Evolutionary conservation across 1,284 basidiomycete species (phyloP).

Genomic region (Acaromyces ingoldii): DNA sequence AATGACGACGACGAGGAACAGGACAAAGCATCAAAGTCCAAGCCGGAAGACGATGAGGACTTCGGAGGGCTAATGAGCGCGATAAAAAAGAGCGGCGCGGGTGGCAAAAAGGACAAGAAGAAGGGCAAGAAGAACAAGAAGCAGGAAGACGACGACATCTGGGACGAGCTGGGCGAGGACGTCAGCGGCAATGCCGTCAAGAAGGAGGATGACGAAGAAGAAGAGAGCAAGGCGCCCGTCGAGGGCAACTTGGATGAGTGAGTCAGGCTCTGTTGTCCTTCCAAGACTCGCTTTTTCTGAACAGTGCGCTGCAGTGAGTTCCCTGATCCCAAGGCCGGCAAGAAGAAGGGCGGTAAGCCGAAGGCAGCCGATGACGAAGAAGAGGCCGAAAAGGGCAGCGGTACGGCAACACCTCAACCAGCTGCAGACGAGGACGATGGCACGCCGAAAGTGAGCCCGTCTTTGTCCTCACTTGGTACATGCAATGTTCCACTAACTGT

Average conservation of each 20-base stretch:
- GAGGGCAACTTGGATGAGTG: slow-evolving; percentile 24
- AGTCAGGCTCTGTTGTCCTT: slow-evolving; percentile 3
- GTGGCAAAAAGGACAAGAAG: slow-evolving; percentile 27
- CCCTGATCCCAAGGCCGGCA: slow-evolving; percentile 23
- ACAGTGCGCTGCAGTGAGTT: slow-evolving; percentile 24
- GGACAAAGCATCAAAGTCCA: neutral
- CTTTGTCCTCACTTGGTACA: too few relatives aligned
- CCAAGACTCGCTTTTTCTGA: neutral
- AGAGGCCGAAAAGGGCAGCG: slow-evolving; percentile 18
- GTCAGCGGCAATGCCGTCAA: slow-evolving; percentile 25
- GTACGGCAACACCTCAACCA: slow-evolving; percentile 1
- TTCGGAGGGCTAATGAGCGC: slow-evolving; percentile 35
- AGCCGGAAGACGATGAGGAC: slow-evolving; percentile 32
- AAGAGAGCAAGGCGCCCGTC: slow-evolving; percentile 26
- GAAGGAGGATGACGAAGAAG: slow-evolving; percentile 9
- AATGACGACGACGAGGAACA: slow-evolving; percentile 4
- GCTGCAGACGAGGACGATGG: slow-evolving; percentile 11
- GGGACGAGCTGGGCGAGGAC: slow-evolving; percentile 42
- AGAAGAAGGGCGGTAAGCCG: slow-evolving; percentile 22
- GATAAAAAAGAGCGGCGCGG: slow-evolving; percentile 6
- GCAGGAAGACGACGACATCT: slow-evolving; percentile 39
- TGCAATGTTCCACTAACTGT: too few relatives aligned
- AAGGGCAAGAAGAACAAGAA: slow-evolving; percentile 40
- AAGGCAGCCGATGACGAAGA: slow-evolving; percentile 13
- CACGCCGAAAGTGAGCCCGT: neutral